Base-by-base conservation (phyloP, 768 basidiomycete genomes). In the Boletus tomentosulus region DNA sequence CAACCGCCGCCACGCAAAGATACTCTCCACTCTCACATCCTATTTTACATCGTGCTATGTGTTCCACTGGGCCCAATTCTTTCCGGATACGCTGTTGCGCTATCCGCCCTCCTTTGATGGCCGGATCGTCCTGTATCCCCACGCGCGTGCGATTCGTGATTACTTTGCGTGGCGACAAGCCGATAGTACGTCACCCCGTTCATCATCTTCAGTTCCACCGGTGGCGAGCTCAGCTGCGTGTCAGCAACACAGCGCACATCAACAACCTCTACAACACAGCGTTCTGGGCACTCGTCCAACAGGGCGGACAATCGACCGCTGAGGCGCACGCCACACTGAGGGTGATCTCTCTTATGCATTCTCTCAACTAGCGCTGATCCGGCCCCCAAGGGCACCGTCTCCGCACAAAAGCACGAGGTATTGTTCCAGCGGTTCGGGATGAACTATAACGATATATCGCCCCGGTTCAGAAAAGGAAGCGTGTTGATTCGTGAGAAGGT, bases 141-240 rank as follows among this genome's bases (percentile, higher is more conserved):
- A 76, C 1, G 77, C 76, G 33, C 78, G 76, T 48, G 83, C 87
- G 57, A 76, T 96, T 9, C 80, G 85, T 8, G 97, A 99, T 68
- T 99, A 99, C 67, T 95, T 98, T 66, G 73, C 90, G 0, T 99
- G 97, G 97, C 74, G 97, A 54, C 97, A 98, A 69, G 89, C 87
- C 0, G 96, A 98, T 66, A 96, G 96, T 96, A 64, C 56, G 92
- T 73, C 22, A 11, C 44, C 12, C 22, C 37, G 1, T 22, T 33
- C 41, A 2, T 5, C 11, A 5, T n/a, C 48, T 15, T 8, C 16
- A 25, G n/a, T 25, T n/a, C 45, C 24, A 34, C 48, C 54, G 48
- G 28, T 13, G 46, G 31, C 61, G 25, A 55, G 56, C 60, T 37
- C 31, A 48, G 61, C 60, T 60, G 59, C 50, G 50, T 50, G 58